phyloP scores from a whole-genome alignment of 345 rosid species.

The Gossypium thurberi region DNA sequence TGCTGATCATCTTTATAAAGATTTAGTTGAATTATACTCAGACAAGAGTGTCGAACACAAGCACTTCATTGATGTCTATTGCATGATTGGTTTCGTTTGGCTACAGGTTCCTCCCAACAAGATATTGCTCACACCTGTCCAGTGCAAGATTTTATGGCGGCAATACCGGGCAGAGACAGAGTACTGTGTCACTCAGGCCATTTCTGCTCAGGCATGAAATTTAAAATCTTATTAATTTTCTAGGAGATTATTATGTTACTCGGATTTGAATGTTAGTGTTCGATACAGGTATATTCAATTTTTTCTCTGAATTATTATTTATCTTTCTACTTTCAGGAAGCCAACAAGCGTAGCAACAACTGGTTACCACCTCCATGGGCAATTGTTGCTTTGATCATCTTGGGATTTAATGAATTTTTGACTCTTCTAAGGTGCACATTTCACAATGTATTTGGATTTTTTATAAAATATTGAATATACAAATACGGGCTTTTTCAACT shows the following conservation, averaged over 20 bases:
- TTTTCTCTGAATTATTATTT: too few species aligned
- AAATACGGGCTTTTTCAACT: too few species aligned
- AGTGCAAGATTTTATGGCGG: conserved; percentile 96
- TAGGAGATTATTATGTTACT: not conserved
- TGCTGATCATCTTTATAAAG: not conserved
- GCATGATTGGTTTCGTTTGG: not conserved
- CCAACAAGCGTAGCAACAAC: conserved; percentile 83
- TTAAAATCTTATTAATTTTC: not conserved
- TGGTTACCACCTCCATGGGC: conserved; percentile 99
- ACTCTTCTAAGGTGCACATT: conserved; percentile 72
- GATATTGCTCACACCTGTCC: conserved; percentile 91
- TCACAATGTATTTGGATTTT: too few species aligned
- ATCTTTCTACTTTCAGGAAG: conserved; percentile 63
- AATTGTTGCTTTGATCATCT: conserved; percentile 64
- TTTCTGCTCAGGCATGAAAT: conserved; percentile 86
- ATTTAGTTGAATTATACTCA: not conserved
- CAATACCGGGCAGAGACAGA: conserved; percentile 95
- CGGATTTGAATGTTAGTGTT: too few species aligned
- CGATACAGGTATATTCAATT: too few species aligned
- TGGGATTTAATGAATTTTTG: conserved; percentile 98
- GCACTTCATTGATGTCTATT: too few species aligned
- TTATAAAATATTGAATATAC: too few species aligned
- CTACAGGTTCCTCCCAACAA: conserved; percentile 63
- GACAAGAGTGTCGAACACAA: too few species aligned
- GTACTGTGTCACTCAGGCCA: conserved; percentile 87